phyloP scores from a whole-genome alignment of 1,284 basidiomycete species.

The Boletellus dicymbophilus region DNA sequence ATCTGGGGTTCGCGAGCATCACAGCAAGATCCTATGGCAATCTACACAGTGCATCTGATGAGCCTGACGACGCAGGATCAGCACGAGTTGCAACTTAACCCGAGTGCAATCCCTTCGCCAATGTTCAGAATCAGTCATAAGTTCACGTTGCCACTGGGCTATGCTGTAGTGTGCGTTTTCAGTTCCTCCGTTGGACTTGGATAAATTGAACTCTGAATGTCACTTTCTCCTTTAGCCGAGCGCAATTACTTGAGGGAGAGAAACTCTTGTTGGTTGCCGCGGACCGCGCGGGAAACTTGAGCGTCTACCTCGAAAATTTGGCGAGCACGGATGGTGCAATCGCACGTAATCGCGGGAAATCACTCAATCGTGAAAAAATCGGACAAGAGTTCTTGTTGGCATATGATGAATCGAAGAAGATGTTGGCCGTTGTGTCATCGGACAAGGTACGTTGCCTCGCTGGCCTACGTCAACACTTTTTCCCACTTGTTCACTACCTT shows the following conservation, averaged over 20 bases:
- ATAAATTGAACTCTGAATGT: not conserved
- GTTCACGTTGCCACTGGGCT: constrained; percentile 38
- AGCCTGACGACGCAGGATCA: constrained; percentile 43
- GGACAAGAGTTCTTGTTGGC: constrained; percentile 45
- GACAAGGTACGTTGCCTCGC: constrained; percentile 41
- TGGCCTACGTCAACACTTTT: not conserved
- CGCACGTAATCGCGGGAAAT: constrained; percentile 28
- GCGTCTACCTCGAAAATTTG: constrained; percentile 42
- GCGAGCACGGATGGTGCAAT: constrained; percentile 35
- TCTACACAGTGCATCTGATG: constrained; percentile 40
- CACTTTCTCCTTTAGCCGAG: constrained; percentile 13
- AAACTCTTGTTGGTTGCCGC: constrained; percentile 44
- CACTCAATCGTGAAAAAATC: constrained; percentile 44
- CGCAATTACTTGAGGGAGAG: constrained; percentile 38
- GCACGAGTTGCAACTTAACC: constrained; percentile 42
- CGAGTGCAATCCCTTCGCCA: constrained; percentile 39
- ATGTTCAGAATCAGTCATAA: constrained; percentile 19
- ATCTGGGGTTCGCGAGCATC: constrained; percentile 16
- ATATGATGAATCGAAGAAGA: constrained; percentile 51
- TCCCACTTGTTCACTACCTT: not conserved
- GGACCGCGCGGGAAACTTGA: constrained; percentile 34
- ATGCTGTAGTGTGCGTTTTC: constrained; percentile 38
- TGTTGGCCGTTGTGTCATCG: constrained; percentile 44
- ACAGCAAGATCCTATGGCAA: constrained; percentile 24
- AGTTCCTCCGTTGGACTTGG: not conserved